phyloP scores from a whole-genome alignment of 495 filamentous ascomycete species.

The Physcia stellaris region DNA sequence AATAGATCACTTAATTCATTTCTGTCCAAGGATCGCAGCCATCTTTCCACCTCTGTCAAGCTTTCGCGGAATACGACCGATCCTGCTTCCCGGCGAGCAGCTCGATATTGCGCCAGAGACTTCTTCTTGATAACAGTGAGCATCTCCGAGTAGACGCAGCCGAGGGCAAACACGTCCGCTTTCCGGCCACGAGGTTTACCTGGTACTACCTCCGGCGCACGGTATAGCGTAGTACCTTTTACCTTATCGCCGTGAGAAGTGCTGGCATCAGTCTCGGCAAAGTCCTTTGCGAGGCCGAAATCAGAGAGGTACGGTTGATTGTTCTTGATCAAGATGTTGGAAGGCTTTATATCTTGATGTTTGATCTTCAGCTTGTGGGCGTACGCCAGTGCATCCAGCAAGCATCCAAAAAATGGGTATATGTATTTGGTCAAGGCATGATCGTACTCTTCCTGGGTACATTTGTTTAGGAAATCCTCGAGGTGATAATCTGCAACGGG shows the following conservation, averaged over 20 bases:
- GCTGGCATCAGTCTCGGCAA: slow-evolving; percentile 60
- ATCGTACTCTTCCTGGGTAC: background rate
- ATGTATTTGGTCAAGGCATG: background rate
- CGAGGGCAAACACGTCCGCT: slow-evolving; percentile 9
- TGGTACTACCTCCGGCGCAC: slow-evolving; percentile 64
- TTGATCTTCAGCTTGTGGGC: slow-evolving; percentile 74
- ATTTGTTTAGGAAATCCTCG: background rate
- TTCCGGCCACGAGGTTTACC: background rate
- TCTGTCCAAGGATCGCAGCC: background rate
- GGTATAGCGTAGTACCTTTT: slow-evolving; percentile 84
- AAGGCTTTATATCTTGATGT: no score
- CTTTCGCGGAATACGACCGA: background rate
- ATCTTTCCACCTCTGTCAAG: background rate
- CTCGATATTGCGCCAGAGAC: slow-evolving; percentile 4
- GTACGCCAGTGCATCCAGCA: slow-evolving; percentile 51
- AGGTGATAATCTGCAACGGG: slow-evolving; percentile 1
- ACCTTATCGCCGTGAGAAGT: slow-evolving; percentile 65
- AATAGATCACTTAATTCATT: slow-evolving; percentile 3
- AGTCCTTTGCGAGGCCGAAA: slow-evolving; percentile 85
- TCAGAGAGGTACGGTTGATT: slow-evolving; percentile 63
- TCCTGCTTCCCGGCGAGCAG: background rate
- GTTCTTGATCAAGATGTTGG: no score
- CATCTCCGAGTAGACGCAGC: slow-evolving; percentile 9
- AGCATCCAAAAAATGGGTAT: slow-evolving; percentile 1
- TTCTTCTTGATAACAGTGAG: slow-evolving; percentile 1